A percentile compares a stretch with the other conserved stretches of the same genome.
phyloP scores from a whole-genome alignment of 192 early-diverging fungal genomes.

The Coemansia sp. region DNA sequence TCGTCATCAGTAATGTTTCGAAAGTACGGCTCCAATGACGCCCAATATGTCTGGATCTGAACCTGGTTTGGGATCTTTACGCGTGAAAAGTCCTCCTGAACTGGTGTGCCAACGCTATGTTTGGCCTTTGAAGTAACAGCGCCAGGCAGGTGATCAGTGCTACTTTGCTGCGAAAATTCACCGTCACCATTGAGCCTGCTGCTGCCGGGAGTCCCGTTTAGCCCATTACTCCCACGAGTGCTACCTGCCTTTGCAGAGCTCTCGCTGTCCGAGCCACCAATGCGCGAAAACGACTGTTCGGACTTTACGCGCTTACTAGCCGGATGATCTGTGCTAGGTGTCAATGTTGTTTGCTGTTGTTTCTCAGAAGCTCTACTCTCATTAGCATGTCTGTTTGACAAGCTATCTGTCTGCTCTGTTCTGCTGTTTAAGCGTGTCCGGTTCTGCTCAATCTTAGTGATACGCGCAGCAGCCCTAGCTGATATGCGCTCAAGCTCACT shows the following conservation, averaged over 20 bases:
- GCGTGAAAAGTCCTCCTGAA: constrained; percentile 65
- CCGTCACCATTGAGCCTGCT: constrained; percentile 6
- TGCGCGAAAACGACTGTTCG: constrained; percentile 8
- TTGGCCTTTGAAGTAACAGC: constrained; percentile 29
- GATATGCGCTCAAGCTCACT: constrained; percentile 40
- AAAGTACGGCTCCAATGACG: constrained; percentile 82
- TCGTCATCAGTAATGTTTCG: constrained; percentile 79
- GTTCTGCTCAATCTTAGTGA: constrained; percentile 18
- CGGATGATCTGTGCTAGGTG: constrained; percentile 17
- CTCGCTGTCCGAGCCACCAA: constrained; percentile 38
- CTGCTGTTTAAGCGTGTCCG: constrained; percentile 4
- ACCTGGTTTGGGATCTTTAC: constrained; percentile 77
- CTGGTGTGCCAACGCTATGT: constrained; percentile 43
- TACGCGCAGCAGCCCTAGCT: constrained; percentile 19
- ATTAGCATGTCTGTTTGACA: neutral
- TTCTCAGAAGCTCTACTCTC: neutral
- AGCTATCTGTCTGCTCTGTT: neutral
- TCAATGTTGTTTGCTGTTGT: neutral
- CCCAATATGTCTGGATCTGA: constrained; percentile 81
- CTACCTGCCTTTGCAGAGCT: constrained; percentile 20
- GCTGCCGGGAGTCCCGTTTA: neutral
- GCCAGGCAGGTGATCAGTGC: constrained; percentile 8
- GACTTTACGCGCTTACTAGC: constrained; percentile 32
- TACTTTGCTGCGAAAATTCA: constrained; percentile 9
- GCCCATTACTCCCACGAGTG: constrained; percentile 5